Conservation (phyloP, 441 rosid species). For the Daphne laureola region DNA sequence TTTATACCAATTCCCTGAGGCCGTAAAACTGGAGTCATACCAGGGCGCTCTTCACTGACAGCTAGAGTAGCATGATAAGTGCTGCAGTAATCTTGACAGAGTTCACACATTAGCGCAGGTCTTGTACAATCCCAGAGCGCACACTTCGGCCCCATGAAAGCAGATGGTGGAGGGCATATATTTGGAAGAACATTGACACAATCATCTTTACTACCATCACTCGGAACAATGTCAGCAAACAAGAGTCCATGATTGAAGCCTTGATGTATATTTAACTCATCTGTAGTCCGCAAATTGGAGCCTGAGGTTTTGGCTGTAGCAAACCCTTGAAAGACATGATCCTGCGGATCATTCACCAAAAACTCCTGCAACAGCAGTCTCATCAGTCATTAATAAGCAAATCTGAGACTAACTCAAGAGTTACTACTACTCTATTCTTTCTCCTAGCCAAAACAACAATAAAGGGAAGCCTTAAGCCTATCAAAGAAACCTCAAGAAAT, state of each 20-base stretch:
- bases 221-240: constrained; percentile 22
- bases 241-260: constrained; percentile 31
- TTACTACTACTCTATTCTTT: no score
- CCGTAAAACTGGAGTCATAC: constrained; percentile 43
- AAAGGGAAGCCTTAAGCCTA: no score
- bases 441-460: no score
- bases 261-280: constrained; percentile 34
- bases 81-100: constrained; percentile 46
- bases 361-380: constrained; percentile 29
- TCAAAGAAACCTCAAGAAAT: no score
- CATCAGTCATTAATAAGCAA: constrained; percentile 2
- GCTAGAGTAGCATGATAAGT: constrained; percentile 47
- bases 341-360: constrained; percentile 28
- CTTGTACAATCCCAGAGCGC: constrained; percentile 69
- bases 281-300: constrained; percentile 25
- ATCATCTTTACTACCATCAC: constrained; percentile 22
- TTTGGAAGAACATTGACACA: constrained; percentile 30
- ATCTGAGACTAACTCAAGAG: background rate
- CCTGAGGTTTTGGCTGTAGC: constrained; percentile 30
- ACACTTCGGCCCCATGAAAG: constrained; percentile 60
- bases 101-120: constrained; percentile 52
- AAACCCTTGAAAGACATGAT: constrained; percentile 33
- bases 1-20: constrained; percentile 55
- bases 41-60: constrained; percentile 35
- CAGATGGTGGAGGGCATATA: constrained; percentile 48